Conservation (phyloP, 495 filamentous ascomycete species). For the Podospora pseudopauciseta region DNA sequence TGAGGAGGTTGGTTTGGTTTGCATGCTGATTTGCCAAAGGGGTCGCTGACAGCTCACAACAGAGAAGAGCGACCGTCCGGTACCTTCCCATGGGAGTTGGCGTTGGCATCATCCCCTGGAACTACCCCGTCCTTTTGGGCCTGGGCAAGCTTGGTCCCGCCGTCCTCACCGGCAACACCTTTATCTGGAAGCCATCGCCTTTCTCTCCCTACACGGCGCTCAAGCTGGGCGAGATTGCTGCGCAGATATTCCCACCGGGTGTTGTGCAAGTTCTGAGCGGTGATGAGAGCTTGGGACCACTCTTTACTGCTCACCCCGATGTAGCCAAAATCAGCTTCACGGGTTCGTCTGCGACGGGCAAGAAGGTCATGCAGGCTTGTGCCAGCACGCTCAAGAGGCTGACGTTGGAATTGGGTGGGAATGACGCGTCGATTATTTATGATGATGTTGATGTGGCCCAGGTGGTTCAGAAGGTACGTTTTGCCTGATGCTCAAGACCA, state of each 20-base stretch:
- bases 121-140: conserved; percentile 55
- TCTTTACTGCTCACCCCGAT: conserved; percentile 52
- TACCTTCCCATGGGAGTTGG: conserved; percentile 51
- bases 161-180: conserved; percentile 55
- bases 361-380: conserved; percentile 52
- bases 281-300: conserved; percentile 58
- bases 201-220: conserved; percentile 63
- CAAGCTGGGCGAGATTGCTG: conserved; percentile 61
- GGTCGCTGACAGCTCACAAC: not conserved
- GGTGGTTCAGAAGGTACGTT: conserved; percentile 48
- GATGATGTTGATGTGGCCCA: conserved; percentile 61
- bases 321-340: conserved; percentile 67
- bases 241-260: conserved; percentile 58
- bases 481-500: conserved; percentile 37
- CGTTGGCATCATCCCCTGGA: conserved; percentile 57
- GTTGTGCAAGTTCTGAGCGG: conserved; percentile 64
- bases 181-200: conserved; percentile 59
- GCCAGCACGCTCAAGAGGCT: conserved; percentile 56
- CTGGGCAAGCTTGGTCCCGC: conserved; percentile 52
- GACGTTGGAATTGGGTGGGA: conserved; percentile 57
- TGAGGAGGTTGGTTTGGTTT: conserved; percentile 30
- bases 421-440: conserved; percentile 65
- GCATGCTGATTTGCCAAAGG: not conserved
- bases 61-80: conserved; percentile 39
- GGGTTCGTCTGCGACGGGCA: conserved; percentile 59